Base-by-base conservation (phyloP, 441 rosid species). In the Eutrema salsugineum region DNA sequence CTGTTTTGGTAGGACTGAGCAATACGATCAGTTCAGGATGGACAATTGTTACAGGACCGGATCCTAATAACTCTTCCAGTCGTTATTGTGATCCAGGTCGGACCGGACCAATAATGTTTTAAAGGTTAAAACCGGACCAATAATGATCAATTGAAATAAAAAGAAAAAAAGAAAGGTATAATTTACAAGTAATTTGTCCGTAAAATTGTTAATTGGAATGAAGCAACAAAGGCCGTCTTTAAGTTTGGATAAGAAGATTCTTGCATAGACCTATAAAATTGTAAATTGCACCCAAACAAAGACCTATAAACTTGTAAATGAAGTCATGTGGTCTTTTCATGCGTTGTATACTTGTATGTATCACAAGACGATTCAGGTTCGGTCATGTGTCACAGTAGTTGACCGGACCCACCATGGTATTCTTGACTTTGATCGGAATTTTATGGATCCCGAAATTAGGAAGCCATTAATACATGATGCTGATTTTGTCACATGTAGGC, bases 351-450 rank as follows among this genome's bases (percentile, higher is more conserved):
- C 19, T 10, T 35, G 40, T 48, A 48, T 19, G n/a, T 28, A 66
- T 66, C 77, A 48, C 66, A 42, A 48, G 17, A 58, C 20, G 40
- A 57, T 39, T 47, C 48, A 55, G 77, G 77, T 65, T 73, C 15
- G 71, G 77, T 73, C 51, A 73, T 39, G 39, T 5, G 72, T 73
- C 54, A 48, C 60, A 46, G 5, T 65, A 57, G 72, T 66, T 57
- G 61, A 58, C 77, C 53, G 61, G 77, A 48, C 77, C 72, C 66
- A 66, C 32, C 15, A 6, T 44, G 39, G 64, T 63, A 33, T 63
- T 17, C 43, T 48, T 58, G 39, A 62, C 61, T 32, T 8, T 42
- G 17, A 32, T 49, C 39, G 73, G 57, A 49, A 38, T 39, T 20
- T 40, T 2, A 53, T 20, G 68, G 47, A 71, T 36, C 71, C 42